These are phyloP conservation scores for Amanita muscaria DNA, from an alignment of 768 basidiomycete genomes.

Conservation along the genomic window DNA sequence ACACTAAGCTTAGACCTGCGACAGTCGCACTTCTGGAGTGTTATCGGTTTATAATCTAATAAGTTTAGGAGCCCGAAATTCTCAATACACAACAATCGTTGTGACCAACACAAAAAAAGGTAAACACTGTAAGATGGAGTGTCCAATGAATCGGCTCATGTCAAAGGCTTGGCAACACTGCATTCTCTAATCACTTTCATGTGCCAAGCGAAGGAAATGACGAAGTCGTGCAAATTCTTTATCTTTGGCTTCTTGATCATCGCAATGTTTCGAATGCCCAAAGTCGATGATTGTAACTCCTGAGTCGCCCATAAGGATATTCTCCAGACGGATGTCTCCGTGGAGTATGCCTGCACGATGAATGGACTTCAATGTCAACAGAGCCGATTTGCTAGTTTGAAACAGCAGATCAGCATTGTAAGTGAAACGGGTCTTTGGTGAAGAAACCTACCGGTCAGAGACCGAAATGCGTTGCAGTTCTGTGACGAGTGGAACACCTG, in stretches of 20 bases:
- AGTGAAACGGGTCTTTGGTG: conserved; percentile 7
- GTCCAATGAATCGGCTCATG: too few relatives aligned
- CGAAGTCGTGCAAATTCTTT: conserved; percentile 10
- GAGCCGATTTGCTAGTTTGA: conserved; percentile 10
- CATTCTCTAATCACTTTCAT: conserved; percentile 1
- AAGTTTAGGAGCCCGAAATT: too few relatives aligned
- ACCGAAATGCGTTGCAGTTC: conserved; percentile 3
- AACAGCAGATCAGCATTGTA: conserved; percentile 9
- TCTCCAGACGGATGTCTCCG: conserved; percentile 14
- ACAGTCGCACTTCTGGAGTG: too few relatives aligned
- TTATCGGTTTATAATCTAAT: too few relatives aligned
- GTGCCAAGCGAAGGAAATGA: conserved; percentile 7
- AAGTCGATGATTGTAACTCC: conserved; percentile 12
- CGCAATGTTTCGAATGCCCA: conserved; percentile 8
- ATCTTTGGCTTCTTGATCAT: conserved; percentile 11
- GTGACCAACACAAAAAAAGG: too few relatives aligned
- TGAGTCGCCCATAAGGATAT: conserved; percentile 12
- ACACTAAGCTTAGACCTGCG: too few relatives aligned
- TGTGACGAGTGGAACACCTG: conserved; percentile 8
- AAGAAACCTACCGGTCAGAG: conserved; percentile 12
- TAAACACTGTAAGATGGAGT: too few relatives aligned
- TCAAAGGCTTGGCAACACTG: too few relatives aligned
- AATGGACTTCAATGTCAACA: conserved; percentile 11
- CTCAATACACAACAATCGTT: too few relatives aligned
- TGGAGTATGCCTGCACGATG: conserved; percentile 15